Evolutionary conservation across 306 rosid species (phyloP), one percentile per base, ranked within the genome.

Genomic region (Cucumis cinereus): DNA sequence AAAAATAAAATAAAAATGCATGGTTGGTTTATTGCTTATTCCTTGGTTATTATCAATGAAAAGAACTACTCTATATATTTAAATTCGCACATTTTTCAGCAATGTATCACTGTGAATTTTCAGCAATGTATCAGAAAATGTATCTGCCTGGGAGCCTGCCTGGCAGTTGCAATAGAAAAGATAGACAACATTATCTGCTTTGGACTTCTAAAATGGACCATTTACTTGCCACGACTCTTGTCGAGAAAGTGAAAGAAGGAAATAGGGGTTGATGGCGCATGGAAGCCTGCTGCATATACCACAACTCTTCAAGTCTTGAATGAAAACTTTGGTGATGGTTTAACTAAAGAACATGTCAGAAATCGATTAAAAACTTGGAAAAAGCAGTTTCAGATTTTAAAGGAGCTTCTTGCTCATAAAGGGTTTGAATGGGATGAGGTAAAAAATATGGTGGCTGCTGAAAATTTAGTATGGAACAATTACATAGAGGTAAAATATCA

Each of bases 151-250:
- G 79, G 62, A 74, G 85, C 19, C 77, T 74, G 56, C 77, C 81
- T 79, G 81, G 79, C 73, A 75, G 86, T 79, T 76, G 84, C 81
- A 82, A 73, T 81, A 85, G 54, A 74, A 87, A 83, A 61, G 87
- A 85, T 77, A 86, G 80, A 72, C 81, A 61, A 59, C 83, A 73
- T 74, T 78, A 85, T 66, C 41, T 83, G 43, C 77, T 81, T 8
- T 87, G 91, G 91, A 87, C 89, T 24, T 69, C 70, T 76, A 84
- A 87, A 78, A 87, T 87, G 89, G 91, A 85, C 86, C 80, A 47
- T 47, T 80, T 83, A 81, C 89, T 85, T 24, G 63, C 79, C n/a
- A 76, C 73, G 76, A 84, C 80, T 74, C 87, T 87, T 78, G 80
- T 66, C 9, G 87, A 87, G 74, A 82, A 87, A 82, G 91, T 83